Base-by-base conservation (phyloP, 2,329 filamentous ascomycete genomes). In the Geosmithia morbida region DNA sequence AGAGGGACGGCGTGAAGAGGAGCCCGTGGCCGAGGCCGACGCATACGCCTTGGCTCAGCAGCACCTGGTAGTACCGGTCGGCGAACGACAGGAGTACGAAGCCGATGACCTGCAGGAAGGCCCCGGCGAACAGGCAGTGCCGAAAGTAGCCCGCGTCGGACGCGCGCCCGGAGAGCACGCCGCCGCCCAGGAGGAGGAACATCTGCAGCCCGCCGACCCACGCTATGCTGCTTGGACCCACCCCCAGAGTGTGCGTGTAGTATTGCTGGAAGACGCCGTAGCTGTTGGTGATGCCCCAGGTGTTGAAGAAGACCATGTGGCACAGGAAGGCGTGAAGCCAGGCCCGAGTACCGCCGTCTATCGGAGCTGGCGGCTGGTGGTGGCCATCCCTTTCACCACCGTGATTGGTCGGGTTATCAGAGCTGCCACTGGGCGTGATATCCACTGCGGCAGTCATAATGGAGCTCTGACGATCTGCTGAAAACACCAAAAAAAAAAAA, bases 101-200 rank as follows among this genome's bases (percentile, higher is more conserved):
- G 2, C 72, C 71, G 14, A 75, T 60, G 5, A 70, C 63, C 6
- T 68, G 58, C 4, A 72, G 50, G 47, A 67, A 58, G 2, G 59
- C 55, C 17, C 73, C 72, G 3, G 55, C 51, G 2, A 59, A n/a
- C 2, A 75, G 48, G 1, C 74, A 57, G 4, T 54, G 50, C 11
- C 62, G 60, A 37, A 70, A 63, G 50, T 69, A 63, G 6, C 74
- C 74, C 2, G 61, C 59, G 55, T 77, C 73, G 45, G 65, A 69
- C 0, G 72, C 52, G 0, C 66, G 69, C 0, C 74, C 74, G 2
- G 64, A 53, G 49, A 57, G 46, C 48, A 55, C 33, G 40, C 55
- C 58, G 2, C 55, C 49, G 51, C 64, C 39, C 20, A 56, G 46
- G n/a, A 75, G 60, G 3, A 76, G 55, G 42, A 68, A 70, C 1